phyloP scores from a whole-genome alignment of 495 filamentous ascomycete genomes.

The Glutinoglossum americanum region DNA sequence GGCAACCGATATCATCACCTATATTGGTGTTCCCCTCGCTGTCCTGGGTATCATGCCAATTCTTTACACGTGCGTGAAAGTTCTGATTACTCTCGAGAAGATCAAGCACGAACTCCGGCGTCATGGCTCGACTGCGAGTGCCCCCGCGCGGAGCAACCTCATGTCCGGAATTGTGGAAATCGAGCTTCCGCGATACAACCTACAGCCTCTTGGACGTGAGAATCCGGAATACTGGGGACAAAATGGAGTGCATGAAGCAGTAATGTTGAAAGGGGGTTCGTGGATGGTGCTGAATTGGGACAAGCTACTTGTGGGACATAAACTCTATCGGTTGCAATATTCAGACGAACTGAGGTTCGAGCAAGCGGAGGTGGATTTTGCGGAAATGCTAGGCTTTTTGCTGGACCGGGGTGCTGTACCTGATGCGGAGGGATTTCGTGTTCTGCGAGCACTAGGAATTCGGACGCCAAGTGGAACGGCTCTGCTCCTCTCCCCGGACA shows the following conservation, averaged over 20 bases:
- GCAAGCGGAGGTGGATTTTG: slow-evolving; percentile 42
- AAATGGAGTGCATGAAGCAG: slow-evolving; percentile 22
- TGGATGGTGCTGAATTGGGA: slow-evolving; percentile 48
- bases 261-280: slow-evolving; percentile 31
- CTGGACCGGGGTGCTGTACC: slow-evolving; percentile 41
- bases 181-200: slow-evolving; percentile 38
- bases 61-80: slow-evolving; percentile 31
- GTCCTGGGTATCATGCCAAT: slow-evolving; percentile 48
- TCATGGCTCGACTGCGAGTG: slow-evolving; percentile 29
- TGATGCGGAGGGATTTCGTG: slow-evolving; percentile 32
- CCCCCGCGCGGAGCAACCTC: slow-evolving; percentile 36
- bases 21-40: slow-evolving; percentile 40
- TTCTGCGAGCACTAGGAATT: slow-evolving; percentile 33
- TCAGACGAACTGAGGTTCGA: slow-evolving; percentile 40
- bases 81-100: slow-evolving; percentile 30
- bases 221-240: slow-evolving; percentile 30
- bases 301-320: slow-evolving; percentile 32
- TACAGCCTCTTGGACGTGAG: slow-evolving; percentile 34
- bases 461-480: slow-evolving; percentile 41
- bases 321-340: slow-evolving; percentile 38
- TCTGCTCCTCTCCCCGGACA: slow-evolving; percentile 31
- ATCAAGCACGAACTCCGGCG: slow-evolving; percentile 33
- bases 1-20: slow-evolving; percentile 24
- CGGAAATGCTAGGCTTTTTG: slow-evolving; percentile 35
- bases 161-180: slow-evolving; percentile 45